Percentiles rank a stretch among this genome's conserved stretches.
Conservation (phyloP, 331 rosid genomes). For the Arachis monticola region DNA sequence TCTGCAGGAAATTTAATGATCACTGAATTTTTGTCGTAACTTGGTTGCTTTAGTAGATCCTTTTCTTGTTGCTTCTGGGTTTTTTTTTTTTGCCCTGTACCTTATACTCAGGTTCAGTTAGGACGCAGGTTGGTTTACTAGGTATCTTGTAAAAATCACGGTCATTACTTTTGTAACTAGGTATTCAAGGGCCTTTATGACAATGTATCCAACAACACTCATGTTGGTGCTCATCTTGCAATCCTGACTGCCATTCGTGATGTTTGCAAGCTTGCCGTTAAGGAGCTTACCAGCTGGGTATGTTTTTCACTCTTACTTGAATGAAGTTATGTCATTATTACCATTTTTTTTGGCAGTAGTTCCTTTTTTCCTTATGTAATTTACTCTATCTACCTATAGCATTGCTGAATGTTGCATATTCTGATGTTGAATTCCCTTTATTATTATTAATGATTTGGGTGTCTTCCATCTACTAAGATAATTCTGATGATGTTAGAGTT, state of each 20-base stretch:
- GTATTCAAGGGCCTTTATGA: slow-evolving; percentile 90
- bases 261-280: slow-evolving; percentile 98
- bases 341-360: slow-evolving; percentile 8
- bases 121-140: not conserved
- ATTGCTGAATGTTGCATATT: slow-evolving; percentile 77
- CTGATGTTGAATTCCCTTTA: slow-evolving; percentile 25
- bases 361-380: not conserved
- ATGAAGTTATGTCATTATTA: not conserved
- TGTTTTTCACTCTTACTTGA: slow-evolving; percentile 34
- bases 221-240: slow-evolving; percentile 79
- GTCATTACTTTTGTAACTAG: slow-evolving; percentile 42
- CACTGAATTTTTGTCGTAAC: not conserved
- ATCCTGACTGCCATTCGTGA: slow-evolving; percentile 93
- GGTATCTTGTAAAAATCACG: not conserved
- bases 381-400: slow-evolving; percentile 38
- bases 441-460: slow-evolving; percentile 7
- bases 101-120: slow-evolving; percentile 6
- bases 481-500: slow-evolving; percentile 49
- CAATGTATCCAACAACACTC: slow-evolving; percentile 72
- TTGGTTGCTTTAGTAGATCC: slow-evolving; percentile 18
- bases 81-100: not conserved
- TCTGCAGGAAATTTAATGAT: slow-evolving; percentile 3
- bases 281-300: slow-evolving; percentile 98
- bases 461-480: not conserved
- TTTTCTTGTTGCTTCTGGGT: not conserved